Evolutionary conservation across 768 basidiomycete species (phyloP), one percentile per base, ranked within the genome.

Genomic region (Auricularia cornea): DNA sequence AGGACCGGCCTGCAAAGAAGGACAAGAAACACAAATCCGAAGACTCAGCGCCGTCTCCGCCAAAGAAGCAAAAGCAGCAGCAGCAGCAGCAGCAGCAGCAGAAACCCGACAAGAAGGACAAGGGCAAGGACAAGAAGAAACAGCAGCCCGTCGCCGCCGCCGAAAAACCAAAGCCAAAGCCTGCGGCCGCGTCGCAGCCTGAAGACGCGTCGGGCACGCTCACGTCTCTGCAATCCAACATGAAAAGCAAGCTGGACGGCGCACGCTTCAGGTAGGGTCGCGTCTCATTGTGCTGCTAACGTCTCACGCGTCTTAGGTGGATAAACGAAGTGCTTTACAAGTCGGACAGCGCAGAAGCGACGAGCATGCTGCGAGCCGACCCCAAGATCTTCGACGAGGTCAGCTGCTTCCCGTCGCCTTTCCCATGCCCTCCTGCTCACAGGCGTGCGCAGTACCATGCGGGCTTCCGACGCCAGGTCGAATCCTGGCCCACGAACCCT

Each of bases 241-340:
- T 97, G 84, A 92, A 85, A 73, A 80, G 87, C 61, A 91, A 84
- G 67, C 74, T 94, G 62, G 86, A 90, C 64, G 91, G 94, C 0
- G 93, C 94, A n/a, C 84, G 87, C 29, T 95, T 95, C 73, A 83
- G 92, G 93, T 89, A 56, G 16, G 68, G 80, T 61, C 20, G 10
- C 56, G 65, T 60, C 32, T 51, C 3, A 56, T 44, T 10, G 12
- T 38, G 61, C 51, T 56, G 26, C 51, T 40, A 41, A 70, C 72
- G 59, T 63, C 71, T 23, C 65, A 66, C 69, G 28, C 70, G 68
- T 60, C 71, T 68, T 65, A 93, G 95, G 70, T 83, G 90, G 79
- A 89, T 98, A 62, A 99, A 99, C 72, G 95, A 98, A 77, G 82
- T 81, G 41, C 77, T 99, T 32, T 99, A 99, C 77, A 96, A 94